Conservation (phyloP, 2,329 filamentous ascomycete genomes). For the Aureobasidium sp. region DNA sequence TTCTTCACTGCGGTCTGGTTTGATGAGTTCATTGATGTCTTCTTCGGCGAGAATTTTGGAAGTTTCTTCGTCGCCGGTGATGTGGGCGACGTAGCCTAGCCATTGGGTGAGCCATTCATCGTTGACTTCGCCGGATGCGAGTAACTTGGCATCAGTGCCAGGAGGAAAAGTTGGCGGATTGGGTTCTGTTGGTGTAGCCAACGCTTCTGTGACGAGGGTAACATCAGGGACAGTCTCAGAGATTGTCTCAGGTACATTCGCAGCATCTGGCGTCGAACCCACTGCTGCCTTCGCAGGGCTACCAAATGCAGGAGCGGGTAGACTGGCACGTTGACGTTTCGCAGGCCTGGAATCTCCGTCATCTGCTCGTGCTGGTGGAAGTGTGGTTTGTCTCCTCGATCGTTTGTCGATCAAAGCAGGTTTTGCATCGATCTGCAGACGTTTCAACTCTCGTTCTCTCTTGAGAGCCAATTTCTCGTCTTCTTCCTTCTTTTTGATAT, state of each 20-base stretch:
- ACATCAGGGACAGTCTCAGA: not conserved
- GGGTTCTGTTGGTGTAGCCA: not conserved
- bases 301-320: conserved; percentile 4
- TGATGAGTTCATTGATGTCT: conserved; percentile 11
- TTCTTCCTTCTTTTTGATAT: not conserved
- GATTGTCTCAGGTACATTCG: not conserved
- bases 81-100: conserved; percentile 11
- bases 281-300: not conserved
- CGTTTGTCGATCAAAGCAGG: conserved; percentile 14
- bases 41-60: not conserved
- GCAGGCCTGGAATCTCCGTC: not conserved
- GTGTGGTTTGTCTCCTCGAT: conserved; percentile 6
- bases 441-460: conserved; percentile 5
- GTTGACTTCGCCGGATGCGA: conserved; percentile 14
- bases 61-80: conserved; percentile 17
- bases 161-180: conserved; percentile 1
- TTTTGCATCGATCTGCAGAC: conserved; percentile 18
- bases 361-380: not conserved
- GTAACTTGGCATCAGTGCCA: conserved; percentile 2
- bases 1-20: conserved; percentile 9
- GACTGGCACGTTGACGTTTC: conserved; percentile 8
- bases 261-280: not conserved
- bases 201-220: not conserved
- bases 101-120: conserved; percentile 9
- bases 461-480: not conserved